Evolutionary conservation across 495 filamentous ascomycete species (phyloP).

Genomic region (Aspergillus funiculosus): DNA sequence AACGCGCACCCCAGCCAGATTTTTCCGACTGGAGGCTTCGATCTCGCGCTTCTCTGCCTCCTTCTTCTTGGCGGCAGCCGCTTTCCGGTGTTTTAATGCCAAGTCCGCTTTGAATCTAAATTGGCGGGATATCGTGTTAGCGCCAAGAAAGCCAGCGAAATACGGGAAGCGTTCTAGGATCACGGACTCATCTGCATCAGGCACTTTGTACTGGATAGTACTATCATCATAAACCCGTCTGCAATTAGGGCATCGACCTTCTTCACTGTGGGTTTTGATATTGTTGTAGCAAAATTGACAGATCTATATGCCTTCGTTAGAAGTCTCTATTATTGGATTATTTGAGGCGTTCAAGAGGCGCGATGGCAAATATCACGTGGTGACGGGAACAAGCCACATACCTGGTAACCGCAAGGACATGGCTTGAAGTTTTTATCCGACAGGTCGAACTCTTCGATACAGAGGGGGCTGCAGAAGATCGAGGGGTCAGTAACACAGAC

Average conservation of each 20-base stretch:
- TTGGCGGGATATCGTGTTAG: slow-evolving; percentile 18
- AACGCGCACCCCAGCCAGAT: slow-evolving; percentile 88
- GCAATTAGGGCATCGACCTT: slow-evolving; percentile 93
- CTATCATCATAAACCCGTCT: slow-evolving; percentile 91
- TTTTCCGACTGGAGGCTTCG: slow-evolving; percentile 89
- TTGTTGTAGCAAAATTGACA: slow-evolving; percentile 99
- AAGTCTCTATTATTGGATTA: not conserved
- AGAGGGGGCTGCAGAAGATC: slow-evolving; percentile 66
- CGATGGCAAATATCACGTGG: slow-evolving; percentile 1
- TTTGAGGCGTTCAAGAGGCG: not conserved
- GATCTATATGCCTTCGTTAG: slow-evolving; percentile 53
- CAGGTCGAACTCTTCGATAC: slow-evolving; percentile 97
- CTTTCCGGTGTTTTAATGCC: slow-evolving; percentile 83
- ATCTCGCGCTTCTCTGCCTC: slow-evolving; percentile 94
- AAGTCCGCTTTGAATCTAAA: slow-evolving; percentile 75
- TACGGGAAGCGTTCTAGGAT: not conserved
- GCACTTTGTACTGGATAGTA: slow-evolving; percentile 90
- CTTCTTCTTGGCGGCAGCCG: slow-evolving; percentile 84
- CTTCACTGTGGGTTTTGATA: slow-evolving; percentile 85
- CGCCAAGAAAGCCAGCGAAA: slow-evolving; percentile 16
- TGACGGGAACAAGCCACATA: slow-evolving; percentile 38
- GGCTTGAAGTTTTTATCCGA: slow-evolving; percentile 96
- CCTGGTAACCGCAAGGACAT: slow-evolving; percentile 97
- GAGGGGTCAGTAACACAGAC: slow-evolving; percentile 17
- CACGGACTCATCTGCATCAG: slow-evolving; percentile 83